Conservation (phyloP, 305 asterid species). For the Fraxinus ornus region DNA sequence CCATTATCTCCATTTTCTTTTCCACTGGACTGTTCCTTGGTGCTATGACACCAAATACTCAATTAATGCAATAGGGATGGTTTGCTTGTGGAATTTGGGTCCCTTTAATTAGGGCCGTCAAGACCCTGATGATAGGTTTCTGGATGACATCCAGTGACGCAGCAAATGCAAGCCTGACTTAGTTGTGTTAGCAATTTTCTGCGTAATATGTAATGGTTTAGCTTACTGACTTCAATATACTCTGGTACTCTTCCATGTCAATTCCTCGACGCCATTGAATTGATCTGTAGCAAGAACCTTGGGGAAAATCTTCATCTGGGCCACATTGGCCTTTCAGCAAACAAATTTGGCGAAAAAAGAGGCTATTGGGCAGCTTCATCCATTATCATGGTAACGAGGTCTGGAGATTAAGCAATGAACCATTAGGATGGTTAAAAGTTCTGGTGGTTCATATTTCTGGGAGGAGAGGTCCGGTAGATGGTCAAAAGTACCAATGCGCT, state of each 20-base stretch:
- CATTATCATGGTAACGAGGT: conserved; percentile 74
- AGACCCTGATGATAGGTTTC: conserved; percentile 79
- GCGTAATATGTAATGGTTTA: conserved; percentile 62
- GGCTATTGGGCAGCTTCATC: conserved; percentile 68
- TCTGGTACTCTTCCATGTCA: conserved; percentile 70
- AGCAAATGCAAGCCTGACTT: conserved; percentile 65
- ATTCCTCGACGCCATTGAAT: conserved; percentile 55
- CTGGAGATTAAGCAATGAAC: conserved; percentile 70
- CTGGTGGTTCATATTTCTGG: neutral
- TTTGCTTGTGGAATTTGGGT: conserved; percentile 50
- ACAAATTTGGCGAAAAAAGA: conserved; percentile 69
- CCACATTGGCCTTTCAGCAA: conserved; percentile 66
- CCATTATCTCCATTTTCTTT: conserved; percentile 65
- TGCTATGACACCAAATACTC: conserved; percentile 80
- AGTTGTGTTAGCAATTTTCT: conserved; percentile 51
- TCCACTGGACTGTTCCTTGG: conserved; percentile 71
- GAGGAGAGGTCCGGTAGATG: neutral
- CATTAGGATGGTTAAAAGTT: conserved; percentile 37
- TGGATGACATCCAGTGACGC: conserved; percentile 77
- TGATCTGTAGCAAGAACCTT: conserved; percentile 58
- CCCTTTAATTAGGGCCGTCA: conserved; percentile 45
- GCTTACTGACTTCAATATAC: conserved; percentile 46
- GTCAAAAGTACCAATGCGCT: neutral
- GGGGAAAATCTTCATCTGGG: conserved; percentile 62
- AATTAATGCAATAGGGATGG: conserved; percentile 65